A percentile compares a stretch with the other conserved stretches of the same genome.
Conservation (phyloP, 805 yeast genomes). For the Saitoella complicata region DNA sequence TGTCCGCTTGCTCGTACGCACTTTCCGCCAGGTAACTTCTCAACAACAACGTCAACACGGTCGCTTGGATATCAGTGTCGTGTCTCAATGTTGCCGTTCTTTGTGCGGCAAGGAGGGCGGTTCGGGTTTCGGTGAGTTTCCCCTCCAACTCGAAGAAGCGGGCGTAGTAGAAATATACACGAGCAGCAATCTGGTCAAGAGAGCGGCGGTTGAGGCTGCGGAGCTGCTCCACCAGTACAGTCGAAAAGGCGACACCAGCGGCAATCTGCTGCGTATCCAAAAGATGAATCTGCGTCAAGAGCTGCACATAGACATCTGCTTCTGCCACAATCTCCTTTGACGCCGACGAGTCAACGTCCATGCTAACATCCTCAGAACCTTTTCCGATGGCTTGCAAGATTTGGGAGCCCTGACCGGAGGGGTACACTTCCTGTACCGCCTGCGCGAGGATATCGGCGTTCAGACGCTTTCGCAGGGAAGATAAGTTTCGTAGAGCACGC, state of each 20-base stretch:
- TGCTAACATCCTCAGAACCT: conserved; percentile 1
- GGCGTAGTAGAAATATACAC: conserved; percentile 80
- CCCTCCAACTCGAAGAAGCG: conserved; percentile 52
- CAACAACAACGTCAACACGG: conserved; percentile 67
- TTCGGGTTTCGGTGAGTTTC: conserved; percentile 40
- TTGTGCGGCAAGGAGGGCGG: conserved; percentile 44
- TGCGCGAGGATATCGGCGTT: conserved; percentile 36
- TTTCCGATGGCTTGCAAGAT: conserved; percentile 5
- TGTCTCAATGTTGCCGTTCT: conserved; percentile 85
- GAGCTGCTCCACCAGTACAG: conserved; percentile 34
- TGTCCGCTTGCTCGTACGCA: conserved; percentile 75
- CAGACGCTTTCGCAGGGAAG: conserved; percentile 52
- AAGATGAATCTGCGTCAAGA: conserved; percentile 60
- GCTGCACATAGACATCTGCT: conserved; percentile 59
- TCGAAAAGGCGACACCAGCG: conserved; percentile 38
- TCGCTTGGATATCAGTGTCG: conserved; percentile 81
- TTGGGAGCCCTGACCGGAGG: conserved; percentile 19
- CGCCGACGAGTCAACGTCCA: conserved; percentile 9
- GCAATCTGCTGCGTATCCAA: conserved; percentile 42
- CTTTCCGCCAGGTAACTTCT: conserved; percentile 65
- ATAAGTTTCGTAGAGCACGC: conserved; percentile 70
- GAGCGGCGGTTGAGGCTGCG: conserved; percentile 61
- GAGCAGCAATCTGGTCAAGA: conserved; percentile 72
- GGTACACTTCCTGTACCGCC: conserved; percentile 41
- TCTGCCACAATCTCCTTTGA: conserved; percentile 47